phyloP scores from a whole-genome alignment of 176 grass and related monocot genomes.

The Luzula sylvatica region DNA sequence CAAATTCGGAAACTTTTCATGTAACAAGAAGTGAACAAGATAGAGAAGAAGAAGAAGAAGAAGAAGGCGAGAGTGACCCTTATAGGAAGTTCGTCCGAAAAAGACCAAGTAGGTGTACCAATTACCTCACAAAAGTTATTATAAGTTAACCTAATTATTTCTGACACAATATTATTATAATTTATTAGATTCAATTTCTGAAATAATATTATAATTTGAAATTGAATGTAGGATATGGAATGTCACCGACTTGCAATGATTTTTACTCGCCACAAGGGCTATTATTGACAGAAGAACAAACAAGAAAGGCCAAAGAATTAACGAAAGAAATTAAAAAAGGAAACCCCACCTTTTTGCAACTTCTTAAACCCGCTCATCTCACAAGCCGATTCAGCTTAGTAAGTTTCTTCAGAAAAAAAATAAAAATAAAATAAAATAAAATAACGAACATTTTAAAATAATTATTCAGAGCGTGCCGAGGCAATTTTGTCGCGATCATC shows the following conservation, averaged over 20 bases:
- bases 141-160: not conserved
- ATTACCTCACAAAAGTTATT: not conserved
- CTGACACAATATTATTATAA: not conserved
- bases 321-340: slow-evolving; percentile 1
- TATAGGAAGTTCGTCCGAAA: not conserved
- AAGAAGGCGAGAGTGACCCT: not conserved
- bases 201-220: not conserved
- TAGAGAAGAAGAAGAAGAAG: not conserved
- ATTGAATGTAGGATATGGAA: slow-evolving; percentile 12
- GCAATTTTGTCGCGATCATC: not conserved
- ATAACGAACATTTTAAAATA: too few relatives aligned
- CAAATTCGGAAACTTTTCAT: not conserved
- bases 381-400: not conserved
- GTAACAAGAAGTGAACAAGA: slow-evolving; percentile 5
- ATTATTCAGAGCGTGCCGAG: not conserved
- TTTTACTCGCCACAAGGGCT: slow-evolving; percentile 9
- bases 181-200: not conserved
- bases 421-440: too few relatives aligned
- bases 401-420: not conserved
- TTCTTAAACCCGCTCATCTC: slow-evolving; percentile 9
- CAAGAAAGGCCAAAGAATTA: slow-evolving; percentile 2
- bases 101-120: not conserved
- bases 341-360: slow-evolving; percentile 36
- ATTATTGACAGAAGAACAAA: not conserved
- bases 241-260: not conserved